These are phyloP conservation scores for Termitomyces titanicus DNA, from an alignment of 768 basidiomycete species.

Conservation along the genomic window DNA sequence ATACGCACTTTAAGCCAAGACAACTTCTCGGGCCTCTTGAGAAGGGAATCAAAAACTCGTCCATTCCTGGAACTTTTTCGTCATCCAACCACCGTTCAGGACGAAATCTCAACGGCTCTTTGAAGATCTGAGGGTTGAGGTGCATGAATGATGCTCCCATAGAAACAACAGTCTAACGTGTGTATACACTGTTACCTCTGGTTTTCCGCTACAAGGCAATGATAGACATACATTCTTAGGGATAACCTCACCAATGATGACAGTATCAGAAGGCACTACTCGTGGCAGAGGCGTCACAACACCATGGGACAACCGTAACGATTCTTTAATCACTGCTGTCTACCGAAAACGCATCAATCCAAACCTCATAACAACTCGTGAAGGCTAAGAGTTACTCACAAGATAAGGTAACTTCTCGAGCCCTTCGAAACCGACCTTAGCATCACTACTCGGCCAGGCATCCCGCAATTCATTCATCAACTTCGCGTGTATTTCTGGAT, in stretches of 20 bases:
- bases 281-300: not conserved
- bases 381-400: not conserved
- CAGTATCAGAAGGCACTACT: not conserved
- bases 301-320: not conserved
- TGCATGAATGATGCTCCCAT: not conserved
- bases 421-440: not conserved
- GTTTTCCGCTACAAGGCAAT: not conserved
- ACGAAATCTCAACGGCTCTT: not conserved
- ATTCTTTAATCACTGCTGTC: not conserved
- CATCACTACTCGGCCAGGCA: conserved; percentile 38
- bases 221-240: not conserved
- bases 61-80: not conserved
- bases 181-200: not conserved
- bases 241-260: not conserved
- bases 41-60: not conserved
- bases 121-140: not conserved
- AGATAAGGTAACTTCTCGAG: not conserved
- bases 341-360: not conserved
- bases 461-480: conserved; percentile 29
- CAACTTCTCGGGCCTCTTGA: not conserved
- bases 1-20: not conserved
- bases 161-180: not conserved
- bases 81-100: not conserved
- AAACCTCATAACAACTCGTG: no score
- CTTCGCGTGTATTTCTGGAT: conserved; percentile 23